phyloP scores from a whole-genome alignment of 352 stramenopile genomes.

The Globisporangium recalcitrans region DNA sequence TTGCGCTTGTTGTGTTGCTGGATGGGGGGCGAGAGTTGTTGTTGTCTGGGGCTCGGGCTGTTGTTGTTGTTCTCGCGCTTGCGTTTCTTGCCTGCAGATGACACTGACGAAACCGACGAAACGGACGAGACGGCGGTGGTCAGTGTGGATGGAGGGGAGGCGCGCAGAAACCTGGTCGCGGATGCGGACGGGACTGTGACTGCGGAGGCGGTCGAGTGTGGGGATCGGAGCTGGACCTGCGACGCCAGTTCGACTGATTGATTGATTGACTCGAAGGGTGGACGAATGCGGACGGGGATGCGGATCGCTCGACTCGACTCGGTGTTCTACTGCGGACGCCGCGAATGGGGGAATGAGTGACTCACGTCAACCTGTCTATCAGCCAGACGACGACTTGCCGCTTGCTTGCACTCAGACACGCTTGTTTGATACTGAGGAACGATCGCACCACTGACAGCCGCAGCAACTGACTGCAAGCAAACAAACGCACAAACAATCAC shows the following conservation, averaged over 20 bases:
- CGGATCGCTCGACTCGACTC: background rate
- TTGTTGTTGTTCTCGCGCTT: slow-evolving; percentile 11
- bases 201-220: background rate
- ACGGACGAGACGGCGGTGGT: background rate
- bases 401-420: background rate
- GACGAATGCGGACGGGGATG: background rate
- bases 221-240: slow-evolving; percentile 7
- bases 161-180: slow-evolving; percentile 1
- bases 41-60: background rate
- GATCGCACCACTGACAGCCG: background rate
- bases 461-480: background rate
- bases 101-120: background rate
- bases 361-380: slow-evolving; percentile 3
- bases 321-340: slow-evolving; percentile 8
- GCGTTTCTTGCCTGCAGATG: slow-evolving; percentile 14
- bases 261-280: background rate
- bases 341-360: slow-evolving; percentile 18
- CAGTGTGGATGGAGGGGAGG: background rate
- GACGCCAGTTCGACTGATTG: slow-evolving; percentile 11
- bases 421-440: background rate
- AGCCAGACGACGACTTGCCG: background rate
- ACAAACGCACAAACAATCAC: background rate
- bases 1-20: slow-evolving; percentile 12
- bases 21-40: background rate
- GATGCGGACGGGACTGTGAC: background rate